Evolutionary conservation across 164 flowering plant species (phyloP).

Genomic region (Vitis riparia): DNA sequence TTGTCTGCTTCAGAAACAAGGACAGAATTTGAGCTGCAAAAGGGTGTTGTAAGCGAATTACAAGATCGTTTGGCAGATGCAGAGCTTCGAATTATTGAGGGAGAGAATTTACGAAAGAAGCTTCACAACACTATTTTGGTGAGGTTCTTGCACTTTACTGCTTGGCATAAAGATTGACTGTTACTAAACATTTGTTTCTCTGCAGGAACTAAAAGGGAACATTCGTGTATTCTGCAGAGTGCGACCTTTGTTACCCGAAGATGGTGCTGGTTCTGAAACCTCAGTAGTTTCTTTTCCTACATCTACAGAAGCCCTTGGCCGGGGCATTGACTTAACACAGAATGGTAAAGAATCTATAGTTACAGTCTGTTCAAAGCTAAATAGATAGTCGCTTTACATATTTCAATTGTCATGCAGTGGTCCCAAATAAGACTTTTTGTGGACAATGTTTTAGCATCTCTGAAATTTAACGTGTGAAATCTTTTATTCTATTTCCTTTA

Average conservation of each 20-base stretch:
- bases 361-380: no score
- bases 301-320: slow-evolving; percentile 28
- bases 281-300: slow-evolving; percentile 33
- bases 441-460: no score
- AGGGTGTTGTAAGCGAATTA: slow-evolving; percentile 20
- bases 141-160: not conserved
- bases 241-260: slow-evolving; percentile 62
- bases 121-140: slow-evolving; percentile 45
- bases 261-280: slow-evolving; percentile 56
- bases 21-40: slow-evolving; percentile 28
- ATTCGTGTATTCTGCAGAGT: slow-evolving; percentile 47
- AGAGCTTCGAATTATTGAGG: slow-evolving; percentile 31
- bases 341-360: slow-evolving; percentile 23
- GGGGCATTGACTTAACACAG: slow-evolving; percentile 38
- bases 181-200: not conserved
- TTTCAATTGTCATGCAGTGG: no score
- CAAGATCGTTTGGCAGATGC: slow-evolving; percentile 29
- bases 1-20: slow-evolving; percentile 28
- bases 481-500: not conserved
- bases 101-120: slow-evolving; percentile 38
- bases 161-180: not conserved
- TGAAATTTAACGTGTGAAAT: no score
- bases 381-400: no score
- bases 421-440: no score
- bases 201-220: slow-evolving; percentile 44